Evolutionary conservation across 1,284 basidiomycete species (phyloP).

Genomic region (Rhodotorula sp.): DNA sequence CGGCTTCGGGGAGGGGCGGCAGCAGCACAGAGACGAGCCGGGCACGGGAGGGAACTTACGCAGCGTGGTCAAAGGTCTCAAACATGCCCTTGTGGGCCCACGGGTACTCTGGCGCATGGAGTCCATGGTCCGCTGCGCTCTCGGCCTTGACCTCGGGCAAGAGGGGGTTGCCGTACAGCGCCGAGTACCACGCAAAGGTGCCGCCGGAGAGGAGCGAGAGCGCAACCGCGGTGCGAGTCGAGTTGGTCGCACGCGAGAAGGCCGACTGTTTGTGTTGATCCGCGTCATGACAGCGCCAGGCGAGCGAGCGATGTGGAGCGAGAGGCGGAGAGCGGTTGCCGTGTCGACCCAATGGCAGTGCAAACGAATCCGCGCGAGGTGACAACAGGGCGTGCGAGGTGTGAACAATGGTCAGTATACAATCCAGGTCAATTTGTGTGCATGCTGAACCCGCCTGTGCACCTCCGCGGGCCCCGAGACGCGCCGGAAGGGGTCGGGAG

Average conservation of each 20-base stretch:
- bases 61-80: slow-evolving; percentile 90
- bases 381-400: not conserved
- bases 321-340: not conserved
- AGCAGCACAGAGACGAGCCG: not conserved
- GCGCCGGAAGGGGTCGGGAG: not conserved
- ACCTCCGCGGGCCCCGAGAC: not conserved
- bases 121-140: slow-evolving; percentile 86
- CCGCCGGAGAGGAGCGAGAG: slow-evolving; percentile 63
- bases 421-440: too few species aligned
- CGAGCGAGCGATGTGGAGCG: not conserved
- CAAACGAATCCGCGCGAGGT: not conserved
- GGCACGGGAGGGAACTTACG: slow-evolving; percentile 39
- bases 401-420: not conserved
- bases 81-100: slow-evolving; percentile 87
- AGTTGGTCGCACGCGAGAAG: slow-evolving; percentile 12
- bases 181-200: slow-evolving; percentile 92
- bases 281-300: not conserved
- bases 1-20: not conserved
- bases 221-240: slow-evolving; percentile 11
- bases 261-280: slow-evolving; percentile 2
- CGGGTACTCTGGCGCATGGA: slow-evolving; percentile 83
- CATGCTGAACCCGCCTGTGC: too few species aligned
- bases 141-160: slow-evolving; percentile 79
- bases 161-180: slow-evolving; percentile 88
- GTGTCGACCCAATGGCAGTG: not conserved